Evolutionary conservation across 352 stramenopile species (phyloP).

Genomic region (Pythium chondricola): DNA sequence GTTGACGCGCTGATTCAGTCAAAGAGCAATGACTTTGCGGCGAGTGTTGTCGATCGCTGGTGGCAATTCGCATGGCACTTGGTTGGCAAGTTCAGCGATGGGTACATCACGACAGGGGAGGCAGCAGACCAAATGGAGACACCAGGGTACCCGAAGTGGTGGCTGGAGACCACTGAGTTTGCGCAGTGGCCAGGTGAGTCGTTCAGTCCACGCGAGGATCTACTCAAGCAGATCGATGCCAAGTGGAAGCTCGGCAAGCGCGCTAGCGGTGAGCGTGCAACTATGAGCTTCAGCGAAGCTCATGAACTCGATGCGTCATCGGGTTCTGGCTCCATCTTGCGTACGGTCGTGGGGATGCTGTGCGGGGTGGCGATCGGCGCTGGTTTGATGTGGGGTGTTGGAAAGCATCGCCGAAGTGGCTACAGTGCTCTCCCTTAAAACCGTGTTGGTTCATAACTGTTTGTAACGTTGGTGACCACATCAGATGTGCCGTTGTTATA

Average conservation of each 20-base stretch:
- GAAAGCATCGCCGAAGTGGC: no score
- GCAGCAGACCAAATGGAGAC: constrained; percentile 28
- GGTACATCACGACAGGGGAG: constrained; percentile 52
- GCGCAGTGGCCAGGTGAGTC: constrained; percentile 39
- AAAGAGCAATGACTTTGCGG: constrained; percentile 36
- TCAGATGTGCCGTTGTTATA: no score
- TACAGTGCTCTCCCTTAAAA: no score
- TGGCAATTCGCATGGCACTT: constrained; percentile 50
- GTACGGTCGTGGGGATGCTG: no score
- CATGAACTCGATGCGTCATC: no score
- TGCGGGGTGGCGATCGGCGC: no score
- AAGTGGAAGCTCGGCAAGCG: constrained; percentile 3
- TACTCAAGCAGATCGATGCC: constrained; percentile 17
- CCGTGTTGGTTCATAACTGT: no score
- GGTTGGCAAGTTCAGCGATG: constrained; percentile 45
- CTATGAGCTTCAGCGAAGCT: no score
- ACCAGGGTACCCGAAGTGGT: constrained; percentile 45
- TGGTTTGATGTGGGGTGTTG: no score
- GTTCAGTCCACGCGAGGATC: constrained; percentile 20
- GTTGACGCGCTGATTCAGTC: constrained; percentile 24
- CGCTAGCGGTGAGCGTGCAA: no score
- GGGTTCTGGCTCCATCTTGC: no score
- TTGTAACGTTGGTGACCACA: no score
- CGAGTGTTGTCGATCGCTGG: constrained; percentile 34
- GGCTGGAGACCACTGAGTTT: constrained; percentile 33